Base-by-base conservation (phyloP, 1,139 yeast species). In the Diutina mesorugosa region DNA sequence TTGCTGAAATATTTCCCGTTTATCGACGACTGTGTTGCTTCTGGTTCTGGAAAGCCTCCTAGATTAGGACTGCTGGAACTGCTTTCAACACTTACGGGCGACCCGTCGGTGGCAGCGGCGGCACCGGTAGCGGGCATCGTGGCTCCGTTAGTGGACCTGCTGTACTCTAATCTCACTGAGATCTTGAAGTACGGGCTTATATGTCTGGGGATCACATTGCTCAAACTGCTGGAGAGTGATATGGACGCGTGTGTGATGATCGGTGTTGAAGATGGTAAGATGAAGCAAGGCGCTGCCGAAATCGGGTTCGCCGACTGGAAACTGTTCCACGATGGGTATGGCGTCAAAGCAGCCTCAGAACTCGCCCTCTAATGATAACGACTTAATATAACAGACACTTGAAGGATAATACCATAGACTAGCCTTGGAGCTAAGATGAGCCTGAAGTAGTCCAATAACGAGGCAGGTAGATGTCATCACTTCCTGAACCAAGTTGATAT, bases 181-280 rank as follows among this genome's bases (percentile, higher is more conserved):
- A 80, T 81, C 5, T 79, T 82, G 65, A 78, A 77, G 57, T 72
- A 78, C 60, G 87, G 87, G 1, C 72, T 83, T 57, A 77, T 83
- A 7, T 80, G 85, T 61, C 78, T 85, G 58, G 85, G 81, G 4
- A 78, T 83, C 46, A 77, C 84, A 5, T 78, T 75, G 61, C 71
- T 81, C 59, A 80, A 69, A 67, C 54, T 65, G 67, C 57, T 66
- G 63, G 66, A 64, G 8, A 64, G 65, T 12, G 18, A 12, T 8
- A 67, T 75, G 65, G 65, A 69, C 54, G 67, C 67, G 56, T 74
- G 79, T 61, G 61, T 74, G 30, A 73, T 76, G 67, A 60, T 70
- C 16, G 79, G 78, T 10, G 70, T 72, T n/a, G 65, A 66, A 38
- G 77, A 73, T 47, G 77, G 72, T 47, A 72, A 71, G 57, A 62